phyloP scores from a whole-genome alignment of 768 basidiomycete species.

The Gelatoporia subvermispora region DNA sequence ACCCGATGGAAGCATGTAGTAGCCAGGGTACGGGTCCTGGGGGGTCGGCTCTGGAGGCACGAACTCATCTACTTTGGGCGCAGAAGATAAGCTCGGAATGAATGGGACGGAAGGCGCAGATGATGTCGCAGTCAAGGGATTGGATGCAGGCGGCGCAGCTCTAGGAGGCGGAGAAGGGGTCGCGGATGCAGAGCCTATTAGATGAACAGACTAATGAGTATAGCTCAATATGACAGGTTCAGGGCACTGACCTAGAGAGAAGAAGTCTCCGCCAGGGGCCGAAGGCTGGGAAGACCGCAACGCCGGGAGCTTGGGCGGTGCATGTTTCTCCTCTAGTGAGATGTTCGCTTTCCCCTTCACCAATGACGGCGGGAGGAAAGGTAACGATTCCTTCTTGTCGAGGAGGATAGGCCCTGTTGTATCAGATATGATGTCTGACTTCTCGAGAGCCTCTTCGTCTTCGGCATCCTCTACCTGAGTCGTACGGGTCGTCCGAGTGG shows the following conservation, averaged over 20 bases:
- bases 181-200: slow-evolving; percentile 23
- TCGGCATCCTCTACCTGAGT: slow-evolving; percentile 22
- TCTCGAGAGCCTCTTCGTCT: slow-evolving; percentile 14
- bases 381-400: slow-evolving; percentile 28
- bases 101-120: slow-evolving; percentile 10
- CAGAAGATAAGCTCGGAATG: slow-evolving; percentile 47
- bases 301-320: slow-evolving; percentile 5
- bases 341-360: slow-evolving; percentile 54
- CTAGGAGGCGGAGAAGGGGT: slow-evolving; percentile 10
- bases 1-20: slow-evolving; percentile 80
- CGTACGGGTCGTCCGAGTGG: slow-evolving; percentile 15
- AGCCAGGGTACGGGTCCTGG: slow-evolving; percentile 78
- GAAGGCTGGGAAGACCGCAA: slow-evolving; percentile 14
- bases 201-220: not conserved
- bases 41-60: slow-evolving; percentile 70
- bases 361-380: slow-evolving; percentile 57
- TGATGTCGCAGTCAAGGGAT: slow-evolving; percentile 19
- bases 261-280: slow-evolving; percentile 54
- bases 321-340: slow-evolving; percentile 25
- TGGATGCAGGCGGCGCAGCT: not conserved
- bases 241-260: slow-evolving; percentile 51
- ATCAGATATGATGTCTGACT: slow-evolving; percentile 3
- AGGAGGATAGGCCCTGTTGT: slow-evolving; percentile 10
- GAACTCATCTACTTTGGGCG: slow-evolving; percentile 64
- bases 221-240: not conserved